These are phyloP conservation scores for Fusarium fracticaudum DNA, from an alignment of 2,329 filamentous ascomycete genomes.

Conservation along the genomic window DNA sequence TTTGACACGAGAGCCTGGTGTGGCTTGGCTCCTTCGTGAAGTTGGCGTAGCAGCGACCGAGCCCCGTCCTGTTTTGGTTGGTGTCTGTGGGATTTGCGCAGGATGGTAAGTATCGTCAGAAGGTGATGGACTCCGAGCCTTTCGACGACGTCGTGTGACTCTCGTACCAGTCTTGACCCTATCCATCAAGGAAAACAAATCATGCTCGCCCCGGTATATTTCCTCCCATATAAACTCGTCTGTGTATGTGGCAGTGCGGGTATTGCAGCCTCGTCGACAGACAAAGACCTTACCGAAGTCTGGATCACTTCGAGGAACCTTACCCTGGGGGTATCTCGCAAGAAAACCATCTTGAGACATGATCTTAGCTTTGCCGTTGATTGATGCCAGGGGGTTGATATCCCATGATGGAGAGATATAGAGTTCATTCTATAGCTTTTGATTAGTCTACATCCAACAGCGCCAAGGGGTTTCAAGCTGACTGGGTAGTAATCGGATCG, in stretches of 20 bases:
- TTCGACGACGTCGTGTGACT: constrained; percentile 58
- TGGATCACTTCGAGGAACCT: constrained; percentile 75
- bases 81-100: constrained; percentile 52
- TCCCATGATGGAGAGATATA: constrained; percentile 92
- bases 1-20: constrained; percentile 47
- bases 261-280: constrained; percentile 89
- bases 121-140: constrained; percentile 46
- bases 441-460: constrained; percentile 2
- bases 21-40: constrained; percentile 43
- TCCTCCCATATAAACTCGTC: constrained; percentile 94
- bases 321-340: constrained; percentile 76
- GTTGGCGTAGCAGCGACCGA: constrained; percentile 44
- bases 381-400: constrained; percentile 84
- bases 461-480: constrained; percentile 35
- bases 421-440: constrained; percentile 75
- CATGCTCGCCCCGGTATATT: constrained; percentile 72
- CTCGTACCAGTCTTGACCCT: constrained; percentile 78
- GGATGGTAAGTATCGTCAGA: constrained; percentile 46
- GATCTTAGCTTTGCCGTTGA: constrained; percentile 88
- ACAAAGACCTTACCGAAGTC: constrained; percentile 89
- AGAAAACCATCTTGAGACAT: constrained; percentile 77
- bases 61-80: constrained; percentile 48
- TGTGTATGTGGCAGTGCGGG: constrained; percentile 88
- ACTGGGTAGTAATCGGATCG: constrained; percentile 79
- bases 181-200: constrained; percentile 73